These are phyloP conservation scores for Phaseolus lunatus DNA, from an alignment of 306 rosid genomes.

Conservation along the genomic window DNA sequence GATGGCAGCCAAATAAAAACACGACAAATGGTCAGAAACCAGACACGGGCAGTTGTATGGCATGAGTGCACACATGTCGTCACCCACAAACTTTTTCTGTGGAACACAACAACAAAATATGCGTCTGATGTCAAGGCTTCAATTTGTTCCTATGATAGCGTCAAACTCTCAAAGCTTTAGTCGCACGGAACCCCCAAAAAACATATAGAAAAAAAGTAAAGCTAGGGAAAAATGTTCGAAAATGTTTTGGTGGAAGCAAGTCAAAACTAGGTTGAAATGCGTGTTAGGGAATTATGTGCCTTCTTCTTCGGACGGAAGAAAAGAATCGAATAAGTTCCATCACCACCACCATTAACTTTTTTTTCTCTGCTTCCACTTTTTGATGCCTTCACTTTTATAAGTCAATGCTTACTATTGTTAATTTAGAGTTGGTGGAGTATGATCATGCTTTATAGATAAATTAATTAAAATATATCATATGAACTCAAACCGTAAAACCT, in stretches of 20 bases:
- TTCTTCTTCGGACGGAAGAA: slow-evolving; percentile 39
- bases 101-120: slow-evolving; percentile 31
- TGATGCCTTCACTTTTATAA: slow-evolving; percentile 8
- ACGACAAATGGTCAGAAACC: slow-evolving; percentile 44
- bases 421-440: background rate
- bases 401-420: slow-evolving; percentile 30
- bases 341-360: background rate
- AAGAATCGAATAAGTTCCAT: slow-evolving; percentile 37
- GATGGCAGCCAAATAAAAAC: slow-evolving; percentile 51
- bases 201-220: background rate
- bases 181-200: slow-evolving; percentile 8
- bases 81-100: slow-evolving; percentile 41
- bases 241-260: slow-evolving; percentile 32
- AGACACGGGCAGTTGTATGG: slow-evolving; percentile 45
- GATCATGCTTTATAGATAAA: background rate
- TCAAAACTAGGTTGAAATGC: slow-evolving; percentile 46
- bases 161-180: slow-evolving; percentile 42
- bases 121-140: slow-evolving; percentile 15
- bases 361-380: background rate
- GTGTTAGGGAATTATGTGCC: slow-evolving; percentile 34
- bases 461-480: background rate
- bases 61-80: slow-evolving; percentile 42
- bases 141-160: slow-evolving; percentile 32
- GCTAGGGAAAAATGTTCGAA: slow-evolving; percentile 21
- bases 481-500: background rate